These are phyloP conservation scores for Stenogyne calaminthoides DNA, from an alignment of 305 asterid genomes.

Conservation along the genomic window DNA sequence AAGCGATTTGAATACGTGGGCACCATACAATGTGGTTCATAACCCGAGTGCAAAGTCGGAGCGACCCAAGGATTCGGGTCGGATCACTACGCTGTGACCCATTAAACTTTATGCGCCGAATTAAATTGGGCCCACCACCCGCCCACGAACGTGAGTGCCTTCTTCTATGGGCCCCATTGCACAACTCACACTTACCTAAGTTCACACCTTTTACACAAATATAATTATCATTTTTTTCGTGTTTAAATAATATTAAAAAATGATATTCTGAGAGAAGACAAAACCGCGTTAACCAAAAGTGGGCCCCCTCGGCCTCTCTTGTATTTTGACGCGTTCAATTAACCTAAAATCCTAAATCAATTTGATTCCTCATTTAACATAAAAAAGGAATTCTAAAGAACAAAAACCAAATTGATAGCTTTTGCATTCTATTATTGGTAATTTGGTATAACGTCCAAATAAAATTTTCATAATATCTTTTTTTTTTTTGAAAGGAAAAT, in stretches of 20 bases:
- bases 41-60: neutral
- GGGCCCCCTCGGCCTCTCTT: conserved; percentile 1
- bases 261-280: neutral
- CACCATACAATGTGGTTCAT: too few relatives aligned
- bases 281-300: conserved; percentile 17
- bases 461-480: too few relatives aligned
- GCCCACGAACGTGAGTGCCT: conserved; percentile 31
- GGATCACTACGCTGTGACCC: neutral
- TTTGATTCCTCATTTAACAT: neutral
- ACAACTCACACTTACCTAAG: conserved; percentile 32
- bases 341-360: neutral
- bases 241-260: neutral
- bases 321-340: conserved; percentile 18
- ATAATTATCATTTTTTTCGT: neutral
- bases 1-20: too few relatives aligned
- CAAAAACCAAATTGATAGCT: neutral
- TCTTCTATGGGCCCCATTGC: conserved; percentile 20
- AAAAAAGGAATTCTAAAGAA: neutral
- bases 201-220: conserved; percentile 6
- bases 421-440: neutral
- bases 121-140: conserved; percentile 20
- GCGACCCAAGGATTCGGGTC: neutral
- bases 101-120: neutral
- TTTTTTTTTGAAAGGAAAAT: too few relatives aligned
- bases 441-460: too few relatives aligned